These are phyloP conservation scores for Quercus lobata DNA, from an alignment of 331 rosid genomes.

Conservation along the genomic window DNA sequence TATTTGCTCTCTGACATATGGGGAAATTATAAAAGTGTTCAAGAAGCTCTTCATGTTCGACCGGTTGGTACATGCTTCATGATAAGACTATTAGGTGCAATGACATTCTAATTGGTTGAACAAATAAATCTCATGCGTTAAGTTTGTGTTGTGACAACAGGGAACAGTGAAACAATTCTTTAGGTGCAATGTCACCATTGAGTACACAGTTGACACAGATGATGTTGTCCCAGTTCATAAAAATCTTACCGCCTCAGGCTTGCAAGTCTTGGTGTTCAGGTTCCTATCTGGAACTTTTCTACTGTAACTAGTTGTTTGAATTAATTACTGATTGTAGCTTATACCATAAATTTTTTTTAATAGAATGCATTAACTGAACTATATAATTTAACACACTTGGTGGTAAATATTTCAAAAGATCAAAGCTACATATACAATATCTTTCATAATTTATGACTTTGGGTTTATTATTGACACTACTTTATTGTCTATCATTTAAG, in stretches of 20 bases:
- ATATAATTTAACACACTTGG: too few species aligned
- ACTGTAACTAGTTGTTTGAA: too few species aligned
- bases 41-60: constrained; percentile 17
- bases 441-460: too few species aligned
- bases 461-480: too few species aligned
- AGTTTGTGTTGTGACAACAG: neutral
- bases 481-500: too few species aligned
- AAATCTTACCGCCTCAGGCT: constrained; percentile 17
- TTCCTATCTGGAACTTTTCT: neutral
- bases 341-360: too few species aligned
- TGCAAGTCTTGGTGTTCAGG: constrained; percentile 20
- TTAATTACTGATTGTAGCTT: too few species aligned
- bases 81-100: neutral
- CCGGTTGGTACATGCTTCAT: constrained; percentile 2
- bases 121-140: neutral
- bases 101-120: too few species aligned
- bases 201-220: neutral
- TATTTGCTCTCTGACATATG: constrained; percentile 10
- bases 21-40: constrained; percentile 14
- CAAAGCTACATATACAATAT: too few species aligned
- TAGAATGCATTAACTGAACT: too few species aligned
- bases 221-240: constrained; percentile 7
- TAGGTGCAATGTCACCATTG: constrained; percentile 7
- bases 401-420: too few species aligned
- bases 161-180: constrained; percentile 16